These are phyloP conservation scores for Tetrahymena elliotti DNA, from an alignment of 73 alveolate species.

Conservation along the genomic window DNA sequence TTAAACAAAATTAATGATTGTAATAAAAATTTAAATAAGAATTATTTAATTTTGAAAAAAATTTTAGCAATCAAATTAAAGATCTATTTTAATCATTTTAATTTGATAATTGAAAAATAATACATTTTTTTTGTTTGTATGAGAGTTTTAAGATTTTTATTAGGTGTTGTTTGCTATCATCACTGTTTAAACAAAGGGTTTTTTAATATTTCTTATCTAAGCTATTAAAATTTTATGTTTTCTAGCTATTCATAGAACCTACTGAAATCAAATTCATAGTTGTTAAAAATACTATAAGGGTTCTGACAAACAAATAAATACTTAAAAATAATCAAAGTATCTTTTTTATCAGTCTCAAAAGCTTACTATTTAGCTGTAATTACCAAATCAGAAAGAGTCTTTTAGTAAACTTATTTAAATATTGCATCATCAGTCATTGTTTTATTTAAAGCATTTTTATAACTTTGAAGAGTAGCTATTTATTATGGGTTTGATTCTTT, in stretches of 20 bases:
- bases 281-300: not conserved
- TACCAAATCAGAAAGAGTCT: not conserved
- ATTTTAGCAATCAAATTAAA: too few relatives aligned
- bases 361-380: not conserved
- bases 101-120: too few relatives aligned
- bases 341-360: not conserved
- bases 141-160: not conserved
- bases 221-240: not conserved
- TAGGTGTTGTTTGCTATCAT: not conserved
- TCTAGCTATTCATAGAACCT: slow-evolving; percentile 18
- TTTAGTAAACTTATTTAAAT: not conserved
- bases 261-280: slow-evolving; percentile 19
- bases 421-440: not conserved
- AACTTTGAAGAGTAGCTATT: not conserved
- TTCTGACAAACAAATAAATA: slow-evolving; percentile 1
- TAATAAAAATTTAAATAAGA: too few relatives aligned
- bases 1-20: too few relatives aligned
- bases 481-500: not conserved
- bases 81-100: too few relatives aligned
- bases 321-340: not conserved
- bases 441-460: not conserved
- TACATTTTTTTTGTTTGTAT: not conserved
- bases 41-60: too few relatives aligned
- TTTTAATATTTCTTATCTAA: not conserved
- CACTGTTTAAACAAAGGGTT: not conserved